These are phyloP conservation scores for Rhodotorula mucilaginosa DNA, from an alignment of 1,284 basidiomycete species.

Conservation along the genomic window DNA sequence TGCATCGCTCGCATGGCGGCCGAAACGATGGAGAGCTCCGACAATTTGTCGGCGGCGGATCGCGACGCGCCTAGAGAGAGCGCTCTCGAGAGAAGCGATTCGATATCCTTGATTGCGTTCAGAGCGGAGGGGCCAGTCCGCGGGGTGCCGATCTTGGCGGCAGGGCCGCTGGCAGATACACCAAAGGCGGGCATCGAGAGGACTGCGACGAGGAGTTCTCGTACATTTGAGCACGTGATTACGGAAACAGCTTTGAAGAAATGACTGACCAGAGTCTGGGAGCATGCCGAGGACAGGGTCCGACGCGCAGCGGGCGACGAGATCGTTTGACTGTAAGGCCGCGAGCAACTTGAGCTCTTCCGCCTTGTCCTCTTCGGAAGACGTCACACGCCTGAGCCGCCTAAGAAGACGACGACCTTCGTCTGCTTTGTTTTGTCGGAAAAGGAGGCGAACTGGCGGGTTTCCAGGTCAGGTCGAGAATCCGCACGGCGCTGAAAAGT, in stretches of 20 bases:
- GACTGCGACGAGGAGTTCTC: slow-evolving; percentile 14
- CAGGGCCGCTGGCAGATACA: slow-evolving; percentile 2
- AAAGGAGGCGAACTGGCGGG: slow-evolving; percentile 4
- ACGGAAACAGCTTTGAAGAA: accelerated
- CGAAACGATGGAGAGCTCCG: slow-evolving; percentile 28
- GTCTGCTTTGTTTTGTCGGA: slow-evolving; percentile 15
- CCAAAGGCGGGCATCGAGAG: slow-evolving; percentile 37
- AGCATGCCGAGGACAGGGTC: slow-evolving; percentile 50
- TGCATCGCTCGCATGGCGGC: slow-evolving; percentile 71
- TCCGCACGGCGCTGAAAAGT: background rate
- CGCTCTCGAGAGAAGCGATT: slow-evolving; percentile 28
- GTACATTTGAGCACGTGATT: background rate
- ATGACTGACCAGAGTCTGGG: slow-evolving; percentile 38
- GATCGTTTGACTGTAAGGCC: slow-evolving; percentile 40
- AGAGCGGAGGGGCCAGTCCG: slow-evolving; percentile 23
- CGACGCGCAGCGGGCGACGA: slow-evolving; percentile 42
- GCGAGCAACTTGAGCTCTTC: slow-evolving; percentile 60
- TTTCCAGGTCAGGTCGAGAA: background rate
- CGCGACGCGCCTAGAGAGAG: slow-evolving; percentile 28
- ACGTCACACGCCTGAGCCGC: slow-evolving; percentile 23
- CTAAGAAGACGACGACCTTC: slow-evolving; percentile 9
- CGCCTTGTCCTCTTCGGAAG: slow-evolving; percentile 56
- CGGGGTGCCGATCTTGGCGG: slow-evolving; percentile 29
- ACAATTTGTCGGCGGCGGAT: slow-evolving; percentile 25
- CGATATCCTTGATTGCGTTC: slow-evolving; percentile 34